phyloP scores from a whole-genome alignment of 192 early-diverging fungal genomes.

The Coemansia sp. region DNA sequence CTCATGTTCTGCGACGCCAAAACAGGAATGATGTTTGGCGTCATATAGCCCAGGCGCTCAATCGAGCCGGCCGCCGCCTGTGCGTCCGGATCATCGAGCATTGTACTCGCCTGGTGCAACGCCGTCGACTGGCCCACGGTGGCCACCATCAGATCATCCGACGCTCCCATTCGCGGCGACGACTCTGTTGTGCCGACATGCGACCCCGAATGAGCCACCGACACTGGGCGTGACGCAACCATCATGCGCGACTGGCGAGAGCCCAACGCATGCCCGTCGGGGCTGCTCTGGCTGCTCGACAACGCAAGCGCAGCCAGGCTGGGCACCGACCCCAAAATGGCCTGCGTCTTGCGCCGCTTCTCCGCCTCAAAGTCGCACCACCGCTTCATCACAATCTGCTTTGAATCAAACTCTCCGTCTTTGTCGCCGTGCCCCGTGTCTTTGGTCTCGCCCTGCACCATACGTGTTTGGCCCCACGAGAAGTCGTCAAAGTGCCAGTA shows the following conservation, averaged over 20 bases:
- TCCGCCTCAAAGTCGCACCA: conserved; percentile 74
- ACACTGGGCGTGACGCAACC: conserved; percentile 20
- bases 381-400: conserved; percentile 72
- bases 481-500: conserved; percentile 91
- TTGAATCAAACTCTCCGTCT: conserved; percentile 74
- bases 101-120: conserved; percentile 37
- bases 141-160: conserved; percentile 6
- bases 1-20: conserved; percentile 41
- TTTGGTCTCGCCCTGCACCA: conserved; percentile 64
- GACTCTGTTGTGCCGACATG: conserved; percentile 12
- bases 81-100: conserved; percentile 31
- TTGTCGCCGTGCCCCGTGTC: conserved; percentile 62
- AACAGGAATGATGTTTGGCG: conserved; percentile 48
- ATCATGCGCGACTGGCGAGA: conserved; percentile 33
- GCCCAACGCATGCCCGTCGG: conserved; percentile 12
- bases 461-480: conserved; percentile 80
- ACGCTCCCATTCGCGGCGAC: neutral
- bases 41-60: conserved; percentile 56
- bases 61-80: conserved; percentile 45
- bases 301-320: conserved; percentile 37
- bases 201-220: conserved; percentile 23
- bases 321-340: conserved; percentile 42
- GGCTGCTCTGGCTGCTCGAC: conserved; percentile 14
- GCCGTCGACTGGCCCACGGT: conserved; percentile 29
- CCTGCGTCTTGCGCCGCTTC: conserved; percentile 55